A percentile compares a stretch with the other conserved stretches of the same genome.
phyloP scores from a whole-genome alignment of 495 filamentous ascomycete species.

The Aspergillus cristatus region DNA sequence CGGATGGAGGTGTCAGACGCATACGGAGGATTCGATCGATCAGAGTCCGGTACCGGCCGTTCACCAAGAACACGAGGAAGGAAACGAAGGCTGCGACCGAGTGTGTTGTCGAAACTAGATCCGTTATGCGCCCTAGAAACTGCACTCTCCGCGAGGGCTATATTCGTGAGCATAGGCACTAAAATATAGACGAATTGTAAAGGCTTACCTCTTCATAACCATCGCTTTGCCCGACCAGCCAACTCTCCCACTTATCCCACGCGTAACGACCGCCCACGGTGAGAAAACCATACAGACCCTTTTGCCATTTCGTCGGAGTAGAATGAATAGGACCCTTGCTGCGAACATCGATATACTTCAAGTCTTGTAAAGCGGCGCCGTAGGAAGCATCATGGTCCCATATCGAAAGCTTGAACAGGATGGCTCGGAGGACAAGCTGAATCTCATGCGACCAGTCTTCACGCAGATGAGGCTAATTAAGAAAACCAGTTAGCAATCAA shows the following conservation, averaged over 20 bases:
- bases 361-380: constrained; percentile 83
- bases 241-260: constrained; percentile 86
- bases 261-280: constrained; percentile 82
- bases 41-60: constrained; percentile 84
- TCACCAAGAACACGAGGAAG: constrained; percentile 82
- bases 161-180: constrained; percentile 16
- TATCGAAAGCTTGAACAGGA: constrained; percentile 88
- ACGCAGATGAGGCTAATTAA: constrained; percentile 44
- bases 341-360: constrained; percentile 82
- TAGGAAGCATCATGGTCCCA: constrained; percentile 97
- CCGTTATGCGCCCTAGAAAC: constrained; percentile 57
- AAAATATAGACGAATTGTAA: not conserved
- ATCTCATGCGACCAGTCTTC: constrained; percentile 89
- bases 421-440: constrained; percentile 59
- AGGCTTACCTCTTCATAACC: constrained; percentile 51
- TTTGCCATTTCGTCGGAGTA: constrained; percentile 66
- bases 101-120: constrained; percentile 59
- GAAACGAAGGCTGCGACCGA: constrained; percentile 71
- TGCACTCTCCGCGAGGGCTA: constrained; percentile 42
- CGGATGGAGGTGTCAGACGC: constrained; percentile 72
- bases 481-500: not conserved
- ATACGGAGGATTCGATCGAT: constrained; percentile 81
- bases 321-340: constrained; percentile 49
- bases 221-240: constrained; percentile 65
- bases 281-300: constrained; percentile 70